Evolutionary conservation across 2,329 filamentous ascomycete genomes (phyloP).

Genomic region (Lasiodiplodia sp.): DNA sequence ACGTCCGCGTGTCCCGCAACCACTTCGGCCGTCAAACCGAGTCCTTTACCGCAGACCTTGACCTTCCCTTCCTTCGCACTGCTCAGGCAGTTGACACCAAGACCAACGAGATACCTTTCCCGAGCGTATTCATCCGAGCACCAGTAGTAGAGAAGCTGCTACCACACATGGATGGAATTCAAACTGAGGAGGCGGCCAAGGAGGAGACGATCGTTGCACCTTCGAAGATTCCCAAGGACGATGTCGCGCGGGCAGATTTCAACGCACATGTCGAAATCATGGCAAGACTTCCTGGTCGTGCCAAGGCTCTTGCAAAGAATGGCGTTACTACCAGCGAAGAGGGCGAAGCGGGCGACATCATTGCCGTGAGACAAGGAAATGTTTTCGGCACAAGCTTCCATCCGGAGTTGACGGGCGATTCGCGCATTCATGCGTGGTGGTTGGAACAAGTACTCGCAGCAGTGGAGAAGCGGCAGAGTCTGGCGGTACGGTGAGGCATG

Average conservation of each 20-base stretch:
- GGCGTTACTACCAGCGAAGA: constrained; percentile 55
- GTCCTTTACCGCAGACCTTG: constrained; percentile 80
- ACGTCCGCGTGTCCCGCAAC: constrained; percentile 90
- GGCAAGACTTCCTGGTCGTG: constrained; percentile 62
- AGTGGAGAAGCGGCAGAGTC: constrained; percentile 32
- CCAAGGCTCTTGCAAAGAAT: constrained; percentile 57
- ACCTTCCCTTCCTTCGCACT: constrained; percentile 71
- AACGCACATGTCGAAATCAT: constrained; percentile 64
- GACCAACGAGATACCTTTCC: constrained; percentile 62
- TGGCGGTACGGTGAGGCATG: constrained; percentile 10
- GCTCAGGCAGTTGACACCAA: constrained; percentile 40
- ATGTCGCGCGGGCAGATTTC: constrained; percentile 53
- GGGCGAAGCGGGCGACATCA: constrained; percentile 73
- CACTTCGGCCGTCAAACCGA: constrained; percentile 94
- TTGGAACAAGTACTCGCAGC: constrained; percentile 68
- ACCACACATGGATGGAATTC: constrained; percentile 57
- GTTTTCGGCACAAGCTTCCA: constrained; percentile 96
- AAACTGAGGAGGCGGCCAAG: constrained; percentile 55
- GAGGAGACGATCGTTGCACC: constrained; percentile 66
- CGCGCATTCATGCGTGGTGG: constrained; percentile 95
- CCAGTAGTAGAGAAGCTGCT: constrained; percentile 89
- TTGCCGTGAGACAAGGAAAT: constrained; percentile 89
- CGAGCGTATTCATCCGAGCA: constrained; percentile 90
- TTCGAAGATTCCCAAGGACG: constrained; percentile 56
- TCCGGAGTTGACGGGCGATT: constrained; percentile 87